phyloP scores from a whole-genome alignment of 225 moss, liverwort and hornwort species.

The Bryoerythrophyllum caledonicum region DNA sequence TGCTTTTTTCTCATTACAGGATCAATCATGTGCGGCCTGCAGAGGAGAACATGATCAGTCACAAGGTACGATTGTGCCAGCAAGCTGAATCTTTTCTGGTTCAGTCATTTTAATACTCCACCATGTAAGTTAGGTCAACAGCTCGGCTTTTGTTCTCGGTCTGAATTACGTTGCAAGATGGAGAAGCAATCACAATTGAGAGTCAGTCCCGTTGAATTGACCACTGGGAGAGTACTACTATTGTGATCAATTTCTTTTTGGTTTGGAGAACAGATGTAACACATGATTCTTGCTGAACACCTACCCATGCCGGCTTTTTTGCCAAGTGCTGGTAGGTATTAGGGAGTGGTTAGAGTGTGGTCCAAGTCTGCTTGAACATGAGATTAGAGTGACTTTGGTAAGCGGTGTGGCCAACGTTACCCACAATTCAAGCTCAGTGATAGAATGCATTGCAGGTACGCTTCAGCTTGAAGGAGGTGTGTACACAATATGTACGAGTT shows the following conservation, averaged over 20 bases:
- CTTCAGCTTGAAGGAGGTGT: neutral
- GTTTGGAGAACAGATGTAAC: neutral
- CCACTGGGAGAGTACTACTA: neutral
- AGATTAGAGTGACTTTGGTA: neutral
- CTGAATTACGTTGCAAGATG: neutral
- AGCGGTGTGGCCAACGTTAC: neutral
- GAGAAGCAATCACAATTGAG: neutral
- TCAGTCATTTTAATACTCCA: neutral
- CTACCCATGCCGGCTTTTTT: constrained; percentile 1
- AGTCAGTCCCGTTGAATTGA: neutral
- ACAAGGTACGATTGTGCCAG: neutral
- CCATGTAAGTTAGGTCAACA: neutral
- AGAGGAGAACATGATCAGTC: neutral
- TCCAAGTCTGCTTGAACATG: neutral
- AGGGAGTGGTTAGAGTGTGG: neutral
- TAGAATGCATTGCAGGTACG: neutral
- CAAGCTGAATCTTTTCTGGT: neutral
- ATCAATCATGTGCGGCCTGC: neutral
- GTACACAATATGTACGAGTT: no score
- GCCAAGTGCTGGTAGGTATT: neutral
- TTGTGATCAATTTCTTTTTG: neutral
- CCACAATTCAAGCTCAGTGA: neutral
- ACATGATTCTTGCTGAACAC: constrained; percentile 10
- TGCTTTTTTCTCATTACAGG: neutral
- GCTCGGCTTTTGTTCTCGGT: neutral